phyloP scores from a whole-genome alignment of 305 asterid species.

The Petunia hybrid region DNA sequence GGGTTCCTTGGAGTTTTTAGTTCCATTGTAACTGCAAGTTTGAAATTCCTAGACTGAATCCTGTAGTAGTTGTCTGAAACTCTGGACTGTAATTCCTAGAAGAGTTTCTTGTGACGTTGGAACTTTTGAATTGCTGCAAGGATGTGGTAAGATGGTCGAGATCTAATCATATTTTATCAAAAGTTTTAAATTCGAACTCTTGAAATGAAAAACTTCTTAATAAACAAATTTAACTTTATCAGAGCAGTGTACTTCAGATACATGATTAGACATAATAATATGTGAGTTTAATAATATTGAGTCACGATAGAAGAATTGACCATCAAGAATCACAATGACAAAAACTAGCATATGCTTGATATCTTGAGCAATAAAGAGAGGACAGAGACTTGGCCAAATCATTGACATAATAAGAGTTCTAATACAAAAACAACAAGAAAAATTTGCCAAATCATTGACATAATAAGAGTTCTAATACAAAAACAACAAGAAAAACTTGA shows the following conservation, averaged over 20 bases:
- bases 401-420: no score
- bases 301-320: neutral
- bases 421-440: no score
- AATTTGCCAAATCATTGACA: no score
- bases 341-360: no score
- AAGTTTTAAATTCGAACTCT: neutral
- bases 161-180: slow-evolving; percentile 32
- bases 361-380: no score
- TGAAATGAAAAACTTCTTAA: neutral
- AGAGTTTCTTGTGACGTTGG: slow-evolving; percentile 64
- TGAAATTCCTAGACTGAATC: slow-evolving; percentile 47
- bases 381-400: no score
- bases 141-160: neutral
- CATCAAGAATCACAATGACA: no score
- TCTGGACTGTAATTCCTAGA: slow-evolving; percentile 43
- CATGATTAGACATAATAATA: neutral
- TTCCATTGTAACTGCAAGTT: slow-evolving; percentile 43
- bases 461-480: no score
- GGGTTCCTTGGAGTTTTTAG: slow-evolving; percentile 1
- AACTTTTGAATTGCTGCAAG: slow-evolving; percentile 49
- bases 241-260: neutral
- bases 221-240: neutral
- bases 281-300: neutral
- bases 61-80: slow-evolving; percentile 25
- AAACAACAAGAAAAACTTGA: no score